Conservation (phyloP, 1,139 yeast species). For the Yamadazyma spencermartinsiae region DNA sequence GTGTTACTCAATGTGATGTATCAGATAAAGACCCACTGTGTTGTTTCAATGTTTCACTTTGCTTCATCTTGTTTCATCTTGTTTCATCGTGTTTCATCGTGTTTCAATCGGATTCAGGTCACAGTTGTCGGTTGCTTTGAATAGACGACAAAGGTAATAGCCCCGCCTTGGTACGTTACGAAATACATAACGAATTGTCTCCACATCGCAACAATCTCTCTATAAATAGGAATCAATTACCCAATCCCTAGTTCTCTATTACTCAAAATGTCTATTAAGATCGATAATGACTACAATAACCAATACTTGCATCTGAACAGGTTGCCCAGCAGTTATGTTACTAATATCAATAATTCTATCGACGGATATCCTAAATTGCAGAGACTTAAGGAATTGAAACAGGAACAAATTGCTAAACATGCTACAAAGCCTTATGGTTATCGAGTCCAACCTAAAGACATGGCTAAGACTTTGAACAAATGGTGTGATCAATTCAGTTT, state of each 20-base stretch:
- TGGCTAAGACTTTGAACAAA: conserved; percentile 53
- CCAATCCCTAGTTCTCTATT: too few relatives aligned
- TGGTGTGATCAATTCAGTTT: conserved; percentile 62
- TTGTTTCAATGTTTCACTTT: too few relatives aligned
- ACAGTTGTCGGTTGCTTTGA: too few relatives aligned
- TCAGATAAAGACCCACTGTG: neutral
- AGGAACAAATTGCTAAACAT: conserved; percentile 45
- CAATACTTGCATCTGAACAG: conserved; percentile 61
- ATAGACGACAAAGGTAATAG: too few relatives aligned
- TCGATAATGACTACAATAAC: conserved; percentile 68
- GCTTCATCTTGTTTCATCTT: neutral
- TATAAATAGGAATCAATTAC: neutral
- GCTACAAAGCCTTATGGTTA: conserved; percentile 69
- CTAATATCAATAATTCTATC: conserved; percentile 63
- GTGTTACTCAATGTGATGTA: neutral
- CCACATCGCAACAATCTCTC: too few relatives aligned
- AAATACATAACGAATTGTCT: too few relatives aligned
- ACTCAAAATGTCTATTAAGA: conserved; percentile 6
- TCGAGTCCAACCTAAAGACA: conserved; percentile 50
- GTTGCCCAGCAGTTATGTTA: conserved; percentile 61
- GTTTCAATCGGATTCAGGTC: neutral
- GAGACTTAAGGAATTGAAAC: conserved; percentile 62
- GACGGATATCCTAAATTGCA: conserved; percentile 87
- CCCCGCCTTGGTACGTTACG: too few relatives aligned
- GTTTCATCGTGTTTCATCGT: neutral